A percentile compares a stretch with the other conserved stretches of the same genome.
Evolutionary conservation across 2,329 filamentous ascomycete species (phyloP).

Genomic region (Teratosphaeria pseudoeucalypti): DNA sequence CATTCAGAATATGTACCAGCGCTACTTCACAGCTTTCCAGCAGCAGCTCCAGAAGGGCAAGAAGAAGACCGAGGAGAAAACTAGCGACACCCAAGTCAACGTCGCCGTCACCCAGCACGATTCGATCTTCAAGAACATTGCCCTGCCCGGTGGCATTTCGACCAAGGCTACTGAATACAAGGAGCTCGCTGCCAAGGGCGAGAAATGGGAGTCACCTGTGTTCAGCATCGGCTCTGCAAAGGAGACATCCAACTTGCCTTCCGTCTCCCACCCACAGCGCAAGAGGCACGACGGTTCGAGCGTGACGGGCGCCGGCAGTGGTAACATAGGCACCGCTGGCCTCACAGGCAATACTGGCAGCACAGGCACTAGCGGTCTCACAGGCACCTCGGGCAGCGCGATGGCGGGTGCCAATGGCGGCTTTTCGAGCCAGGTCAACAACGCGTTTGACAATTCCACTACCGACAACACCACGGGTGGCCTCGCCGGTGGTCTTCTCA

Average conservation of each 20-base stretch:
- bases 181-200: slow-evolving; percentile 75
- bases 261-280: slow-evolving; percentile 42
- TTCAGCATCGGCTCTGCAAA: slow-evolving; percentile 76
- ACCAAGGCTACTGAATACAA: slow-evolving; percentile 91
- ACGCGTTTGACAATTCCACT: slow-evolving; percentile 26
- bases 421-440: slow-evolving; percentile 37
- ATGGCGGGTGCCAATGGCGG: slow-evolving; percentile 15
- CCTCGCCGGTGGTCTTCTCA: neutral
- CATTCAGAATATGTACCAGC: slow-evolving; percentile 72
- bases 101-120: slow-evolving; percentile 78
- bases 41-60: slow-evolving; percentile 64
- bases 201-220: slow-evolving; percentile 88
- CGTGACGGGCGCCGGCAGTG: slow-evolving; percentile 18
- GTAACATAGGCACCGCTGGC: slow-evolving; percentile 6
- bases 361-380: neutral
- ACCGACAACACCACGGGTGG: slow-evolving; percentile 4
- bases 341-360: slow-evolving; percentile 9
- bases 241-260: slow-evolving; percentile 62
- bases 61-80: slow-evolving; percentile 45
- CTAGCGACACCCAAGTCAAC: slow-evolving; percentile 64
- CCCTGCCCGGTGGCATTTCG: slow-evolving; percentile 78
- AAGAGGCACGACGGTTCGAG: slow-evolving; percentile 44
- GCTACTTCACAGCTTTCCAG: slow-evolving; percentile 68
- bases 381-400: slow-evolving; percentile 7
- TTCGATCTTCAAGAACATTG: slow-evolving; percentile 82